Conservation (phyloP, 495 filamentous ascomycete species). For the Hypoxylon crocopeplum region DNA sequence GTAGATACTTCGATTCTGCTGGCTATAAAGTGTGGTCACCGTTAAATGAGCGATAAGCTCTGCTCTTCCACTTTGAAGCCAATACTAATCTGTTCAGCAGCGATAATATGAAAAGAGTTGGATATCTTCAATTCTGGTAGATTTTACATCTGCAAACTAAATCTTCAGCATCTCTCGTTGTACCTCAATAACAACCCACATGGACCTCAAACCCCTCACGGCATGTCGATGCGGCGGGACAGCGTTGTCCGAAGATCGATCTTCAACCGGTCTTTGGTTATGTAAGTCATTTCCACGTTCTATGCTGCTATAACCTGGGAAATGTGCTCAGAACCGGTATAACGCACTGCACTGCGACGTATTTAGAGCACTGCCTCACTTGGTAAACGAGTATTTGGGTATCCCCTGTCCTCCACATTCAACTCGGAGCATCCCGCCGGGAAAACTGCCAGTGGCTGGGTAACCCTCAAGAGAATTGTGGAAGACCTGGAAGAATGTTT, state of each 20-base stretch:
- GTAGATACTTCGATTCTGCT: too few species aligned
- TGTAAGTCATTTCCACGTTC: neutral
- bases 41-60: too few species aligned
- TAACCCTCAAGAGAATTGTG: neutral
- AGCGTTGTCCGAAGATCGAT: constrained; percentile 4
- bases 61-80: too few species aligned
- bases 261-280: constrained; percentile 17
- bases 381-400: constrained; percentile 3
- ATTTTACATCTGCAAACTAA: constrained; percentile 2
- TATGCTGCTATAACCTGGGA: neutral
- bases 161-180: neutral
- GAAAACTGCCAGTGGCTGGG: neutral
- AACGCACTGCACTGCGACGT: constrained; percentile 6
- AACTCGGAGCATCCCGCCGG: neutral
- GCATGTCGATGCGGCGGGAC: constrained; percentile 13
- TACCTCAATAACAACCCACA: constrained; percentile 19
- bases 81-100: too few species aligned
- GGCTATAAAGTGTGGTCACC: neutral
- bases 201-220: constrained; percentile 18
- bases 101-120: neutral
- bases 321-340: constrained; percentile 15
- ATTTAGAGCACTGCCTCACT: constrained; percentile 2
- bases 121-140: constrained; percentile 6
- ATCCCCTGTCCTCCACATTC: neutral
- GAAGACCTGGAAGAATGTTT: neutral